Evolutionary conservation across 495 filamentous ascomycete genomes (phyloP).

Genomic region (Hypoxylon crocopeplum): DNA sequence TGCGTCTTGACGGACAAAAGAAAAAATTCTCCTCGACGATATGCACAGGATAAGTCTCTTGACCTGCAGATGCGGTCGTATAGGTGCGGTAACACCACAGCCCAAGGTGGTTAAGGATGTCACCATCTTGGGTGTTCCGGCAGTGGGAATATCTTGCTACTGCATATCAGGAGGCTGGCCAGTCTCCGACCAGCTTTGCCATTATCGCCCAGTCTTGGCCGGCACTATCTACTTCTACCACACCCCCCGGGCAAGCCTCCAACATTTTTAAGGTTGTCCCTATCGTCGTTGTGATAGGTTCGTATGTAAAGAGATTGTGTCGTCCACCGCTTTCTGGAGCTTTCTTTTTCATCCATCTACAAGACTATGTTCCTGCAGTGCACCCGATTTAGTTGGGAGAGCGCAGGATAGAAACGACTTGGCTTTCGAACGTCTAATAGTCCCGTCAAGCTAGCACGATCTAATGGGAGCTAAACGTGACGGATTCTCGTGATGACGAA

Average conservation of each 20-base stretch:
- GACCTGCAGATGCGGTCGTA: conserved; percentile 30
- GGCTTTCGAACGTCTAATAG: conserved; percentile 15
- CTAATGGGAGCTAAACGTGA: conserved; percentile 17
- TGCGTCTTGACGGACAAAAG: conserved; percentile 13
- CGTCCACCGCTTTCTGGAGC: conserved; percentile 29
- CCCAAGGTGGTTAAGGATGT: conserved; percentile 12
- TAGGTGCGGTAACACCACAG: conserved; percentile 29
- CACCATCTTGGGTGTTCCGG: conserved; percentile 30
- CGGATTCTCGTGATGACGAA: conserved; percentile 30
- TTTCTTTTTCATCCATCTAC: conserved; percentile 27
- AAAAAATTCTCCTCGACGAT: conserved; percentile 24
- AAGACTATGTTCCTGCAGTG: conserved; percentile 24
- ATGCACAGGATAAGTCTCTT: conserved; percentile 16
- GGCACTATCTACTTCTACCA: conserved; percentile 18
- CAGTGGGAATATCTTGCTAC: conserved; percentile 9
- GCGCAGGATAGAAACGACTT: conserved; percentile 7
- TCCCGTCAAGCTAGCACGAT: conserved; percentile 19
- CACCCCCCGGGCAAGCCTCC: conserved; percentile 14
- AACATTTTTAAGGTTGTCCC: conserved; percentile 14
- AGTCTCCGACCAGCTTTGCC: not conserved
- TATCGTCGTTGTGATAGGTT: conserved; percentile 24
- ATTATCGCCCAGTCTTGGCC: conserved; percentile 22
- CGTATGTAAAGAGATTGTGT: conserved; percentile 6
- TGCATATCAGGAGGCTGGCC: conserved; percentile 4
- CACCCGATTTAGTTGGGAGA: conserved; percentile 21